A percentile compares a stretch with the other conserved stretches of the same genome.
These are phyloP conservation scores for Alternaria sp. DNA, from an alignment of 2,329 filamentous ascomycete genomes.

Conservation along the genomic window DNA sequence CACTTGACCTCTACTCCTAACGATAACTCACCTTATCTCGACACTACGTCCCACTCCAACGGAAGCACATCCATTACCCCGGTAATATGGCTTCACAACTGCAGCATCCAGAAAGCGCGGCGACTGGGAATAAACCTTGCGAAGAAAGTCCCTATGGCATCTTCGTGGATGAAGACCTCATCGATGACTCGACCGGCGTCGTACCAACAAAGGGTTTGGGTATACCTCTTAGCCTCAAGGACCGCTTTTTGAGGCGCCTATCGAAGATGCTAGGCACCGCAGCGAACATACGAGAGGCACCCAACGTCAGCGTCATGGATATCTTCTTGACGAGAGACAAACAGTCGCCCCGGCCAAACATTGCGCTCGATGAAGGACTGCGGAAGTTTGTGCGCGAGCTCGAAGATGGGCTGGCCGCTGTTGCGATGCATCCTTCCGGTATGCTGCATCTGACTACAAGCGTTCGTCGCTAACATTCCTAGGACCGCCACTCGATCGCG, in stretches of 20 bases:
- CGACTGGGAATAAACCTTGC: neutral
- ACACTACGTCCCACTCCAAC: neutral
- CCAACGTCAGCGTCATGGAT: rapidly evolving
- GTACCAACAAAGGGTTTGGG: neutral
- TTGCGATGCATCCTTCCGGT: neutral
- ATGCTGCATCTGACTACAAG: rapidly evolving
- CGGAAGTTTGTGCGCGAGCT: neutral
- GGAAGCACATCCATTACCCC: neutral
- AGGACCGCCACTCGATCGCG: neutral
- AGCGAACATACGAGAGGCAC: neutral
- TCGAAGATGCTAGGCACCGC: neutral
- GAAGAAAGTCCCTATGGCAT: neutral
- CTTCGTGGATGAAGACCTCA: neutral
- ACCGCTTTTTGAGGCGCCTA: neutral
- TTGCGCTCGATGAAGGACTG: neutral
- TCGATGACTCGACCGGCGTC: neutral
- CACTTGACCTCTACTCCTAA: neutral
- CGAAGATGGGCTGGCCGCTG: neutral
- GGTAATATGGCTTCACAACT: neutral
- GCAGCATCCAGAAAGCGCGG: rapidly evolving
- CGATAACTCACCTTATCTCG: neutral
- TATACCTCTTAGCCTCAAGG: neutral
- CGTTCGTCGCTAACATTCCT: neutral
- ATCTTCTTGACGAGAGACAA: neutral
- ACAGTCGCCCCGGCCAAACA: neutral